Evolutionary conservation across 306 rosid genomes (phyloP), one percentile per base, ranked within the genome.

Genomic region (Lablab purpureus): DNA sequence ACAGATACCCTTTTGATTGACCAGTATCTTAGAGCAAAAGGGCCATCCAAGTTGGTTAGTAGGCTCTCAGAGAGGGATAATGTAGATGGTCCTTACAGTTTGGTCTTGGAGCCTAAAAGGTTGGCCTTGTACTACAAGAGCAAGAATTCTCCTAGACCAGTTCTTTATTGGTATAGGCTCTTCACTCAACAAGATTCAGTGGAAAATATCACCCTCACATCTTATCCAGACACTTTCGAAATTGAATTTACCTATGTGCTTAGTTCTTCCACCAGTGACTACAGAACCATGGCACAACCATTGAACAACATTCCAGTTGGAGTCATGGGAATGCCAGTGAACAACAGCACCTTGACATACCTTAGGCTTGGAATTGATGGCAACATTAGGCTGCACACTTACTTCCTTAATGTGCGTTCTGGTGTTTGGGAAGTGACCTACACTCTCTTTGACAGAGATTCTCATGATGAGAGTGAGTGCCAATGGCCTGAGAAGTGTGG

Each of bases 291-390:
- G 6, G 85, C 73, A 0, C 1, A 10, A 11, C 47, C 47, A 43
- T 58, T 58, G 3, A 58, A 12, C 65, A 58, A 58, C 18, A 58
- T 58, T 58, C 36, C 65, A 0, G 65, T 58, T 58, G 65, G 65
- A 13, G 65, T 58, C 4, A 25, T 58, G 65, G 65, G 10, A 25
- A 58, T 58, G 67, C 91, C 97, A 0, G 92, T 90, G 73, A 88
- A 89, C 69, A 91, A 93, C 4, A 56, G 81, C 69, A 84, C 98
- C 12, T 14, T 88, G 6, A 74, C 95, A 40, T 84, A 83, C 54
- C 90, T 93, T 19, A 80, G 97, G 76, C 91, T 93, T 18, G 97
- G 87, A 70, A 52, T 90, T 37, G 92, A 91, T 82, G 98, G 98
- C 3, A 93, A 89, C 66, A 59, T 93, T 50, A 84, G 54, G 68